phyloP scores from a whole-genome alignment of 441 rosid species.

The Omphalea diandra region DNA sequence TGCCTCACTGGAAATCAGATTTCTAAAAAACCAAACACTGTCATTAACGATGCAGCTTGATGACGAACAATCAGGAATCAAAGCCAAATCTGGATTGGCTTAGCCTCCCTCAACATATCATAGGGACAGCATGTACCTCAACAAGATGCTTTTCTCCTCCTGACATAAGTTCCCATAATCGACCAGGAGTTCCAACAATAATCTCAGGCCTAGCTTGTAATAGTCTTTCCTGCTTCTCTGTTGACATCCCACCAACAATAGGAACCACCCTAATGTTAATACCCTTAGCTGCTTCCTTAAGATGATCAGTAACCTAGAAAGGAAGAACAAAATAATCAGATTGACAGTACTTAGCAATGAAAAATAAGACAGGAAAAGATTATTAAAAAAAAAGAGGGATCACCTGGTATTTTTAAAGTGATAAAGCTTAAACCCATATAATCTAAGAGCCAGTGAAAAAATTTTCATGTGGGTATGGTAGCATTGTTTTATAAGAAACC shows the following conservation, averaged over 20 bases:
- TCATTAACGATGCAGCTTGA: not conserved
- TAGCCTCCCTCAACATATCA: not conserved
- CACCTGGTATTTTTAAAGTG: not conserved
- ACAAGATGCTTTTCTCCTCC: slow-evolving; percentile 86
- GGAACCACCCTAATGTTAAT: slow-evolving; percentile 73
- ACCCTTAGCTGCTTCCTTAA: slow-evolving; percentile 65
- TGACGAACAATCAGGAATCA: not conserved
- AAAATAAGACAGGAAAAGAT: too few relatives aligned
- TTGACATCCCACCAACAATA: slow-evolving; percentile 94
- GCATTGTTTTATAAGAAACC: not conserved
- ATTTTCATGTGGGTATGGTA: too few relatives aligned
- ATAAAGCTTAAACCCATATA: not conserved
- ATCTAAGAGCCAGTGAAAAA: not conserved
- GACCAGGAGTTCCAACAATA: slow-evolving; percentile 94
- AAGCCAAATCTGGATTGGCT: not conserved
- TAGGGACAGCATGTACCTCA: slow-evolving; percentile 56
- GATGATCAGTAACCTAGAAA: slow-evolving; percentile 82
- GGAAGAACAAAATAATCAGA: slow-evolving; percentile 7
- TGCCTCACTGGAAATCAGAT: not conserved
- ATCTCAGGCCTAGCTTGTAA: slow-evolving; percentile 85
- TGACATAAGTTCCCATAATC: slow-evolving; percentile 98
- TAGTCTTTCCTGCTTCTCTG: slow-evolving; percentile 91
- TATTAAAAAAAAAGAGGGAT: not conserved
- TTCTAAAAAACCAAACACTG: not conserved
- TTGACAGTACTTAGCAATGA: not conserved